Percentiles rank a stretch among this genome's conserved stretches.
These are phyloP conservation scores for Amanita pseudoporphyria DNA, from an alignment of 768 basidiomycete genomes.

Conservation along the genomic window DNA sequence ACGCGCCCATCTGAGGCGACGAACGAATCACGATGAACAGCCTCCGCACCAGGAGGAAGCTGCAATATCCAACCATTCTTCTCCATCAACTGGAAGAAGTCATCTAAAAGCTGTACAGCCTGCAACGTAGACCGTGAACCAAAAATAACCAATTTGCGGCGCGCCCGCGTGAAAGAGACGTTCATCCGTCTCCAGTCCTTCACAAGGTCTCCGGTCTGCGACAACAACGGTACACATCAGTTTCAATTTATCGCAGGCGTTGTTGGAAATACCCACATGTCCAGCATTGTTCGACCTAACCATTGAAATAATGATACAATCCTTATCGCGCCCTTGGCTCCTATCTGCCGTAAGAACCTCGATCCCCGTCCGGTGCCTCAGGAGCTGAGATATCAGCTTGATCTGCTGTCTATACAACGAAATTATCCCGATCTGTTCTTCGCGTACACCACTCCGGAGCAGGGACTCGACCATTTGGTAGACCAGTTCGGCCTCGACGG, in stretches of 20 bases:
- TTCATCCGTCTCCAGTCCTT: conserved; percentile 97
- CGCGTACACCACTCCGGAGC: conserved; percentile 48
- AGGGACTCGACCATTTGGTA: conserved; percentile 63
- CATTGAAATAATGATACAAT: conserved; percentile 88
- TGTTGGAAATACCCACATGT: conserved; percentile 39
- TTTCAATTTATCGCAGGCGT: neutral
- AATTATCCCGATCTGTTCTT: conserved; percentile 77
- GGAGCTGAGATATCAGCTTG: conserved; percentile 68
- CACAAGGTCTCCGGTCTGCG: conserved; percentile 81
- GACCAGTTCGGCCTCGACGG: conserved; percentile 62
- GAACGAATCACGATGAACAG: conserved; percentile 29
- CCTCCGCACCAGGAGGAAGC: conserved; percentile 46
- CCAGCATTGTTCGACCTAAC: conserved; percentile 79
- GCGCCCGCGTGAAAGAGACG: conserved; percentile 91
- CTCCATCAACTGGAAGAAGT: conserved; percentile 34
- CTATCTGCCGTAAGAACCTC: conserved; percentile 91
- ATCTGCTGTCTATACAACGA: conserved; percentile 94
- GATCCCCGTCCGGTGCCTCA: conserved; percentile 45
- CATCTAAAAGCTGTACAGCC: conserved; percentile 45
- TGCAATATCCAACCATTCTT: conserved; percentile 53
- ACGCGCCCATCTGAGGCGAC: conserved; percentile 8
- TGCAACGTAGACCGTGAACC: conserved; percentile 78
- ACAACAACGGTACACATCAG: neutral
- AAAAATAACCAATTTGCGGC: conserved; percentile 83
- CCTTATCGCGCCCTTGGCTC: conserved; percentile 93